These are phyloP conservation scores for Triadica sebifera DNA, from an alignment of 345 rosid species.

Conservation along the genomic window DNA sequence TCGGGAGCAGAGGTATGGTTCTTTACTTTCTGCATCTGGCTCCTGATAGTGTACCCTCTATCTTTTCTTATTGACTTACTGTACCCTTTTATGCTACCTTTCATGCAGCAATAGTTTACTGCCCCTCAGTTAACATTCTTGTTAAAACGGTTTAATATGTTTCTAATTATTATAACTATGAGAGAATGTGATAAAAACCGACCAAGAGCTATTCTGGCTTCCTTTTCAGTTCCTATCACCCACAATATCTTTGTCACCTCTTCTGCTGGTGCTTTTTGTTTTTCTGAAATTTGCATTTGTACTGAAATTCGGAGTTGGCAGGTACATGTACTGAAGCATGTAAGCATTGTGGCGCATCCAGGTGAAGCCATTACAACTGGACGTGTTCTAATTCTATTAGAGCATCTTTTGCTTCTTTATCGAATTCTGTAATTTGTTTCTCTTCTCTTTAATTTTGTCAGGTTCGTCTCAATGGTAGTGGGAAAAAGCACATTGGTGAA, in stretches of 20 bases:
- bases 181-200: neutral
- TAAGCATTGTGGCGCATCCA: conserved; percentile 60
- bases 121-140: neutral
- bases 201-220: neutral
- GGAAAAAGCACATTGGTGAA: conserved; percentile 90
- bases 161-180: neutral
- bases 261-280: neutral
- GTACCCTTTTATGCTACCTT: neutral
- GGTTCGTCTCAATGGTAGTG: conserved; percentile 99
- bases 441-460: conserved; percentile 34
- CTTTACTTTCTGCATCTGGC: conserved; percentile 1
- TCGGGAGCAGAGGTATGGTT: conserved; percentile 58
- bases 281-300: neutral
- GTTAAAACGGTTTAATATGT: neutral
- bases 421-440: conserved; percentile 3
- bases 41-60: neutral
- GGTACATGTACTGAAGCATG: conserved; percentile 67
- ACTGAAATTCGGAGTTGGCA: conserved; percentile 24
- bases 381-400: conserved; percentile 26
- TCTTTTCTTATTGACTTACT: conserved; percentile 1
- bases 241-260: neutral
- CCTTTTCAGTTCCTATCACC: neutral
- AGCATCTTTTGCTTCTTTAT: conserved; percentile 10
- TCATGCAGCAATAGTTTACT: neutral
- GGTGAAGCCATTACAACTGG: conserved; percentile 90